phyloP scores from a whole-genome alignment of 2,329 filamentous ascomycete species.

The Cyphellophora europaea region DNA sequence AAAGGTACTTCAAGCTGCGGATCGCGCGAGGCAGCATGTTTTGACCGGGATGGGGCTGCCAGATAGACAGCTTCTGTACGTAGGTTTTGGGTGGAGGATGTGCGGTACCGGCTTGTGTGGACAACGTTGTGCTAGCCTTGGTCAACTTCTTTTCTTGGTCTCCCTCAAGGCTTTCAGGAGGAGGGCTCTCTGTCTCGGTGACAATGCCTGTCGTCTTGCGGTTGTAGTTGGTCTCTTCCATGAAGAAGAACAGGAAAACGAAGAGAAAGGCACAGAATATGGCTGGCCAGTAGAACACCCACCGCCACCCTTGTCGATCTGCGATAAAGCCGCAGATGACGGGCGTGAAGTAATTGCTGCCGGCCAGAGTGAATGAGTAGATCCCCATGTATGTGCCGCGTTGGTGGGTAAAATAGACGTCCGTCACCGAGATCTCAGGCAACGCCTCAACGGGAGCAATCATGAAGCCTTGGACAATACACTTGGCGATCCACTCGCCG shows the following conservation, averaged over 20 bases:
- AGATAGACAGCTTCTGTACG: conserved; percentile 8
- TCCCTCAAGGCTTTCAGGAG: conserved; percentile 3
- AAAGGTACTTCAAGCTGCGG: conserved; percentile 9
- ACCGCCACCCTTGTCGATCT: conserved; percentile 17
- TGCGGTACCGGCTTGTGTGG: background rate
- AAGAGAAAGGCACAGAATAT: conserved; percentile 12
- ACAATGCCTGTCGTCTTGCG: conserved; percentile 8
- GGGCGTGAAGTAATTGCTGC: conserved; percentile 24
- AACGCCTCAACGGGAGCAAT: conserved; percentile 41
- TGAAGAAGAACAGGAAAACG: conserved; percentile 15
- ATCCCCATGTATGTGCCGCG: conserved; percentile 16
- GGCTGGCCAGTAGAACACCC: conserved; percentile 17
- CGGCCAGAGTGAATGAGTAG: conserved; percentile 14
- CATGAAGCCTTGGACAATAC: conserved; percentile 39
- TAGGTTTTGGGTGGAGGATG: conserved; percentile 6
- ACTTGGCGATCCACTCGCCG: conserved; percentile 39
- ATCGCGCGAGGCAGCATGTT: conserved; percentile 6
- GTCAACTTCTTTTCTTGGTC: conserved; percentile 6
- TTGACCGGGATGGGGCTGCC: conserved; percentile 4
- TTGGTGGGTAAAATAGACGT: conserved; percentile 27
- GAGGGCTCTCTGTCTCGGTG: conserved; percentile 4
- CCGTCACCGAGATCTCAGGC: conserved; percentile 36
- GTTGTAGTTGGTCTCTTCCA: conserved; percentile 17
- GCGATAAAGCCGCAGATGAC: conserved; percentile 22
- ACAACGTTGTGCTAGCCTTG: background rate